Evolutionary conservation across 768 basidiomycete species (phyloP), one percentile per base, ranked within the genome.

Genomic region (Lyophyllum shimeji): DNA sequence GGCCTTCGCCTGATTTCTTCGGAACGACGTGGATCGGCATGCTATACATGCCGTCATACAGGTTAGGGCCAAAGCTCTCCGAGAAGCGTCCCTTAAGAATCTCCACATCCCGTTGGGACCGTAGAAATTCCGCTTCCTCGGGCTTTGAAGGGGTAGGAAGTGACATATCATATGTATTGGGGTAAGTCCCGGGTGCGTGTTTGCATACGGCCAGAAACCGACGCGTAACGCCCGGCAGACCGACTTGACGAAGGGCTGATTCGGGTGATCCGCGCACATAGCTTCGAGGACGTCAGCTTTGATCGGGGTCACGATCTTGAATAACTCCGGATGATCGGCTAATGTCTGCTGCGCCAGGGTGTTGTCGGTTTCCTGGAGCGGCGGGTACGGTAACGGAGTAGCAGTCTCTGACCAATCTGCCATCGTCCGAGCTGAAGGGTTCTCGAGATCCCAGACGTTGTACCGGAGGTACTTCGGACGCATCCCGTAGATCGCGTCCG

Each of bases 1-100:
- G 50, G 8, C 75, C 71, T 9, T 56, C 53, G 0, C 69, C 64
- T 0, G 58, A 17, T 0, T 63, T 54, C 17, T 75, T 74, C 0
- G 73, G 76, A 0, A 80, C 69, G 0, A 68, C 68, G 18, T 71
- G 64, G 0, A 77, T 56, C 0, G 76, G 73, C 53, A 69, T 66
- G 21, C 49, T 59, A n/a, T 68, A 69, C 72, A 77, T 76, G 0
- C 73, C 72, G 0, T 69, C 72, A 0, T 71, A 54, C 0, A 74
- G 63, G 0, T 65, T 52, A 0, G 51, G 21, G 0, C 63, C 62
- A 49, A 75, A 74, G 0, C 62, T 60, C 2, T 8, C 21, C 1
- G 63, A 64, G 45, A 66, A 65, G 17, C 56, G 57, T 1, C 57
- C 52, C 12, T 51, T 48, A 0, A 27, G 12, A 8, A 63, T 42